A percentile compares a stretch with the other conserved stretches of the same genome.
Conservation (phyloP, 106 monocot genomes). For the Amphibolis antarctica region DNA sequence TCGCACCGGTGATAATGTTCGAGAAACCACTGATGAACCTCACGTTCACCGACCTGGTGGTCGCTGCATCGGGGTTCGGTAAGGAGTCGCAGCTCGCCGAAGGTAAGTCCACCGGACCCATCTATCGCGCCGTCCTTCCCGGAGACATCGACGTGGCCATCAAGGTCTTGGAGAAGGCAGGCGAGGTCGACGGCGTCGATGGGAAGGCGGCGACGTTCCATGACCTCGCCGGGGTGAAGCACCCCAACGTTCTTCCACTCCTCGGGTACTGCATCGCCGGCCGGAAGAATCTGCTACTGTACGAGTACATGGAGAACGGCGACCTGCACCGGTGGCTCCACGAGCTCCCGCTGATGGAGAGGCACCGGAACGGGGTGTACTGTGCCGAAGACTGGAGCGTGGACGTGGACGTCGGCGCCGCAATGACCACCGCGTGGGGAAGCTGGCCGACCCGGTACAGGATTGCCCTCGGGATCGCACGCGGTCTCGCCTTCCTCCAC, state of each 20-base stretch:
- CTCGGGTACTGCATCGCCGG: constrained; percentile 85
- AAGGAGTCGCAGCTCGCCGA: constrained; percentile 68
- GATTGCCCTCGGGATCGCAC: constrained; percentile 61
- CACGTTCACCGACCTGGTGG: constrained; percentile 55
- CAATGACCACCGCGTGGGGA: background rate
- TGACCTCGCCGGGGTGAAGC: constrained; percentile 41
- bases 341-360: constrained; percentile 51
- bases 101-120: constrained; percentile 38
- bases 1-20: constrained; percentile 58
- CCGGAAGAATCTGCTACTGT: constrained; percentile 48
- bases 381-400: constrained; percentile 31
- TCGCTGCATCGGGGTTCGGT: constrained; percentile 70
- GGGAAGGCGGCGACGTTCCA: constrained; percentile 24
- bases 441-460: constrained; percentile 67
- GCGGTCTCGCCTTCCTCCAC: constrained; percentile 88
- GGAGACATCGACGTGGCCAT: constrained; percentile 72
- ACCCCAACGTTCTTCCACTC: constrained; percentile 73
- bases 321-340: constrained; percentile 87
- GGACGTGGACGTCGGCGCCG: constrained; percentile 11
- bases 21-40: constrained; percentile 83
- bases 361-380: constrained; percentile 4
- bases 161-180: constrained; percentile 37
- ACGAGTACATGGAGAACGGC: constrained; percentile 86
- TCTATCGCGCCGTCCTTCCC: constrained; percentile 57
- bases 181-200: constrained; percentile 15